Evolutionary conservation across 306 rosid genomes (phyloP).

Genomic region (Albizia julibrissin): DNA sequence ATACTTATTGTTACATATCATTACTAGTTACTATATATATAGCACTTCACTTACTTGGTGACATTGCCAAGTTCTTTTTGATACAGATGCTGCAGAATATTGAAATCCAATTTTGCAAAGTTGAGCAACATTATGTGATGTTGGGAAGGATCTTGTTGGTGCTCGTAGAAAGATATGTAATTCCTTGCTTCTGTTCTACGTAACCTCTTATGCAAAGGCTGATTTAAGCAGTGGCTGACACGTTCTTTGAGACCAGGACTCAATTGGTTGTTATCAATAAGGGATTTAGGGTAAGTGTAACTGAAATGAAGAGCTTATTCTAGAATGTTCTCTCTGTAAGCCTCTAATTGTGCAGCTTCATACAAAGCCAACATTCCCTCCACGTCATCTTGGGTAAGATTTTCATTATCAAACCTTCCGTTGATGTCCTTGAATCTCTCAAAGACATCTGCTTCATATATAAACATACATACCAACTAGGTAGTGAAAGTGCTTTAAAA

Average conservation of each 20-base stretch:
- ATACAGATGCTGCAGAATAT: neutral
- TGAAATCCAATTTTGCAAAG: slow-evolving; percentile 2
- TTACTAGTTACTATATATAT: neutral
- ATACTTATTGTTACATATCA: no score
- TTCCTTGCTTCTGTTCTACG: neutral
- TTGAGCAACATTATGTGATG: neutral
- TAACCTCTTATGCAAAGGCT: neutral
- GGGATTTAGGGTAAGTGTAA: no score
- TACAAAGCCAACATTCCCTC: slow-evolving; percentile 36
- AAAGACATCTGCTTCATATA: neutral
- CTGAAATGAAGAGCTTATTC: neutral
- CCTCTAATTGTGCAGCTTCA: slow-evolving; percentile 49
- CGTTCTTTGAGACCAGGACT: neutral
- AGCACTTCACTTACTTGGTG: neutral
- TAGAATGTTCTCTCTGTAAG: slow-evolving; percentile 40
- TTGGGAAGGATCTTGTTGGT: neutral
- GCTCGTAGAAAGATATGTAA: neutral
- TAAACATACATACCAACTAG: no score
- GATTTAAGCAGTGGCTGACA: neutral
- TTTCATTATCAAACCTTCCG: slow-evolving; percentile 15
- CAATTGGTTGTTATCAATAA: no score
- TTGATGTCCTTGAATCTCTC: slow-evolving; percentile 26
- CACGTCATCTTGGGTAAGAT: neutral
- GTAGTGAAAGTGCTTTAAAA: neutral
- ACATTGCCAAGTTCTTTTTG: neutral